Evolutionary conservation across 31 red algal species (phyloP), one percentile per base, ranked within the genome.

Genomic region (Endocladia muricata): DNA sequence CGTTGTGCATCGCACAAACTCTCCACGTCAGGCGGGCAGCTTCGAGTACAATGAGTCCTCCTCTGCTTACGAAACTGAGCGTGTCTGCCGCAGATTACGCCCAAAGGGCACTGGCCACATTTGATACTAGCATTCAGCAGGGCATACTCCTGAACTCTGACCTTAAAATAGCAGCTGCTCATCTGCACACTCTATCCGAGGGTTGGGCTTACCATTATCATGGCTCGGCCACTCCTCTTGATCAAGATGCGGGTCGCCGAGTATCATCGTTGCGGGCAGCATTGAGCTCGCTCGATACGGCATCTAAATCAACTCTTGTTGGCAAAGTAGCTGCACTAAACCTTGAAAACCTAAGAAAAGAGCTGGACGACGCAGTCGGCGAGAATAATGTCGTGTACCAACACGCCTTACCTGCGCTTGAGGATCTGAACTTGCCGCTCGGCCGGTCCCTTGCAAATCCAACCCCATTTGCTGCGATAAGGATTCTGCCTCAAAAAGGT

Each of bases 371-470:
- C 6, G 72, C 72, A 9, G 49, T 61, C 29, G 6, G 52, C 11
- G 72, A 60, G 22, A 76, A 76, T 37, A 57, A 61, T 19, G 30
- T 76, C 26, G 21, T 76, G 19, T 76, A 60, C 49, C 72, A 76
- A 60, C 28, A 76, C 60, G 72, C 29, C 4, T 33, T 76, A 11
- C 72, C 72, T 36, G 32, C 7, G 4, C 32, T 22, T 21, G 19
- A 23, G n/a, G 33, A 31, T 61, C n/a, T 76, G 4, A 29, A 26
- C 25, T 40, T 76, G 31, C 72, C 72, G 22, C 72, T 17, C 30
- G 72, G 72, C 34, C 48, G 72, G 21, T 0, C 72, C 55, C 72
- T 76, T 38, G 72, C n/a, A 0, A 22, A 4, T 3, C 40, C 68
- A 6, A 49, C 8, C 21, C 5, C 21, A 21, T 72, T 48, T 21